Conservation (phyloP, 768 basidiomycete genomes). For the Calocybe cyanea region DNA sequence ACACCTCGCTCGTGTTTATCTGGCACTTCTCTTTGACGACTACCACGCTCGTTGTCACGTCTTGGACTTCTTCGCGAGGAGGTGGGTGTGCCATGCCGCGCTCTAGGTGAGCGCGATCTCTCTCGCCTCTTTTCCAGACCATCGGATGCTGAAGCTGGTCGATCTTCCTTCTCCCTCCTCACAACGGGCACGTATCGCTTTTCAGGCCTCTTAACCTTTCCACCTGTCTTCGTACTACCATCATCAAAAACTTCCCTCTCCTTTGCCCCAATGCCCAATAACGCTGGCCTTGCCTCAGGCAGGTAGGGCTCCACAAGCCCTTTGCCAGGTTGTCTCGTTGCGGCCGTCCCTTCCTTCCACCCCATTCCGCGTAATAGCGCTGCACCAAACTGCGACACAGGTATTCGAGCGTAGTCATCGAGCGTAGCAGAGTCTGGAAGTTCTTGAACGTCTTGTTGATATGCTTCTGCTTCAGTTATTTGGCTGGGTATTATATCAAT, state of each 20-base stretch:
- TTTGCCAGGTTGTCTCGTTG: conserved; percentile 57
- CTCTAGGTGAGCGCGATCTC: conserved; percentile 33
- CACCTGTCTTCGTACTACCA: conserved; percentile 52
- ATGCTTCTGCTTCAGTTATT: conserved; percentile 78
- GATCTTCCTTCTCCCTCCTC: conserved; percentile 54
- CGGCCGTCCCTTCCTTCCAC: conserved; percentile 82
- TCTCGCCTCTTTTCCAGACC: conserved; percentile 21
- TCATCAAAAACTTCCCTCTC: conserved; percentile 72
- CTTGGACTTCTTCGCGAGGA: conserved; percentile 50
- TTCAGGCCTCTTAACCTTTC: conserved; percentile 47
- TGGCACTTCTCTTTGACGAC: conserved; percentile 22
- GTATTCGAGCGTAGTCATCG: conserved; percentile 87
- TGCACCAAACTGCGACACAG: conserved; percentile 89
- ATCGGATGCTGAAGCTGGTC: conserved; percentile 20
- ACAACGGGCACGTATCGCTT: conserved; percentile 82
- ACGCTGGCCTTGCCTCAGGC: conserved; percentile 76
- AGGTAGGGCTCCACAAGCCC: conserved; percentile 76
- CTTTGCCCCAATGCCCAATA: conserved; percentile 94
- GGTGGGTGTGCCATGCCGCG: conserved; percentile 28
- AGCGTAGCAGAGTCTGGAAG: conserved; percentile 74
- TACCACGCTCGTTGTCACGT: conserved; percentile 27
- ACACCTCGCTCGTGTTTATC: conserved; percentile 15
- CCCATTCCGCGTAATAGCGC: conserved; percentile 96
- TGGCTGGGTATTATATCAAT: conserved; percentile 66
- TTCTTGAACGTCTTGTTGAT: conserved; percentile 76